Base-by-base conservation (phyloP, 306 rosid species). In the Prunus fruticosa region DNA sequence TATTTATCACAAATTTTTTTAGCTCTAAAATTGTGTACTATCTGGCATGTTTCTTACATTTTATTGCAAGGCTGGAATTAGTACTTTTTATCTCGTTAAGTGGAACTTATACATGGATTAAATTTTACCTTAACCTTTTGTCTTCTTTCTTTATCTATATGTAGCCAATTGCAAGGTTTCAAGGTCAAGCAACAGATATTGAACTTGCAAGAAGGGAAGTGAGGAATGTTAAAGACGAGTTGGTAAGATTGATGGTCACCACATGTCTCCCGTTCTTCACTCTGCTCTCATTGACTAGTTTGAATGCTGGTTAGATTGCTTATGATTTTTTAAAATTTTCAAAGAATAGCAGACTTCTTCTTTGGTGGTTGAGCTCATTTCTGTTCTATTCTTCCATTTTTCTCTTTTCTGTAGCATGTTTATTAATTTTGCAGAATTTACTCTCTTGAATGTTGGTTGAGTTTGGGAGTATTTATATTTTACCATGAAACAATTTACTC, bases 141-240 rank as follows among this genome's bases (percentile, higher is more conserved):
- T 56, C 32, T 73, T 32, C 13, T 13, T 78, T 38, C 16, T 32
- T 65, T 74, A 60, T 78, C 64, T 67, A 72, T 82, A 71, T 89
- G 81, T 84, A 96, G 98, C 99, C 98, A 51, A 96, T 96, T 80
- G 96, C 90, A 73, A 87, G 97, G 87, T 89, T 89, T 84, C 93
- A 96, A 80, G 98, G 99, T 78, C 99, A 92, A 86, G 99, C 98
- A 70, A 82, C 89, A 7, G 99, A 92, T 81, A 86, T 96, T 71
- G 88, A 89, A 45, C 82, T 88, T 51, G 96, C 97, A 62, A 92
- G 98, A 84, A 89, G 60, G 86, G 98, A 91, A 88, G 83, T 91
- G 70, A 88, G 81, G 60, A 86, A 84, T 72, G 87, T 92, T 86
- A 96, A 96, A 85, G 76, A 77, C 8, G 97, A 86, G 71, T 74